Evolutionary conservation across 2,329 filamentous ascomycete species (phyloP), one percentile per base, ranked within the genome.

Genomic region (Hypoxylon sp.): DNA sequence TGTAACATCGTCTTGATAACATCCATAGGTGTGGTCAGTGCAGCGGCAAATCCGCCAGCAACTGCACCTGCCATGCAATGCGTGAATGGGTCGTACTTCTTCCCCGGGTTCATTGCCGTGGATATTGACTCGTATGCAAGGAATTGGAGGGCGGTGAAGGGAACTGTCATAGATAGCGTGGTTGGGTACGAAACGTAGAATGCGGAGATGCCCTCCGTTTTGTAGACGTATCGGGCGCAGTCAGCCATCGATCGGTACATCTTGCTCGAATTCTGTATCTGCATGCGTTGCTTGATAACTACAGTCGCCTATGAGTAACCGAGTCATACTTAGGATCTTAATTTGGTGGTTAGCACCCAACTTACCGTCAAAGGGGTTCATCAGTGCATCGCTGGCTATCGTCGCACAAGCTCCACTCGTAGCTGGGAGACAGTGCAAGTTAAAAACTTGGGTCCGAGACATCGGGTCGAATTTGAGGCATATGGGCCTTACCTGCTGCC

Each of bases 271-370:
- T 96, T 92, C 78, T 97, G 93, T 64, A 99, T 92, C 80, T 99
- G 96, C 96, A 99, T 99, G 74, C 96, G 92, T 80, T 99, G 96
- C 82, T 99, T 99, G 84, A 99, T 97, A 67, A 99, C 96, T 97
- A 75, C 39, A 11, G 32, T 11, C 11, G 12, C 39, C 23, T 14
- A 58, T 53, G 53, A 55, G 57, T 41, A 5, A 52, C 16, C 29
- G 41, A 37, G 37, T 11, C 41, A 11, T 14, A 30, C 29, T n/a
- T 9, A 27, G 6, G 57, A 51, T 46, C 21, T 29, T 47, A 50
- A 62, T 19, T 29, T 11, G 11, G 37, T 37, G 9, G 27, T 54
- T 23, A 37, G 32, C 30, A 27, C 16, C 21, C 27, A 61, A 77
- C 88, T 75, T 86, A 97, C 94, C 94, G 82, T 99, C 96, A 78